Evolutionary conservation across 371 early-diverging fungal genomes (phyloP), one percentile per base, ranked within the genome.

Genomic region (Chytridiales sp.): DNA sequence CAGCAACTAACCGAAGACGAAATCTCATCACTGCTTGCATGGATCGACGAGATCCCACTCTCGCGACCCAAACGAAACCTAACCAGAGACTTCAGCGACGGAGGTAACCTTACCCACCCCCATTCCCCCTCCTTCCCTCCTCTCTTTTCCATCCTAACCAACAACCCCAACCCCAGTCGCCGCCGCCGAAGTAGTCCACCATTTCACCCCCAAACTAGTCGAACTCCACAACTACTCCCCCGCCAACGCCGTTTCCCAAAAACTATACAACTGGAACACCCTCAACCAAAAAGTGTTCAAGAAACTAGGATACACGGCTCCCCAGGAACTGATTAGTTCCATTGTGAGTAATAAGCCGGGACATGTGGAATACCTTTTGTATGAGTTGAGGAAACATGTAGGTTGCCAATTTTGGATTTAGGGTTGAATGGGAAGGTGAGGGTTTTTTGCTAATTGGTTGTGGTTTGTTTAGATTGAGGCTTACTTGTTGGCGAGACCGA

Each of bases 181-280:
- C 3, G 36, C 66, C 11, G 81, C 81, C 4, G 82, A 81, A 55
- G 67, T 81, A 21, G 52, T 79, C 19, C 62, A 58, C 27, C 74
- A 79, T 51, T 78, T 70, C 47, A 29, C 72, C 36, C 80, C 80
- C 17, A 74, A 74, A 42, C 61, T 79, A n/a, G 75, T 81, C 32
- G 80, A 80, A 13, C 35, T 80, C 44, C 81, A 81, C 72, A 80
- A 77, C 64, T 81, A 80, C 56, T 68, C 78, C 4, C 68, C 82
- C 0, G 78, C 82, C 31, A 76, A 74, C 65, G 61, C 72, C 8
- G 59, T 70, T 32, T 44, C 67, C 4, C 82, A 81, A 46, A 81
- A 81, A 49, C 34, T 80, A 24, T 78, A 78, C 71, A 81, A 80
- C 50, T 81, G 80, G 82, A 77, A 71, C 32, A 81, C 80, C 2